Conservation (phyloP, 2,329 filamentous ascomycete genomes). For the Phialemonium atrogriseum region DNA sequence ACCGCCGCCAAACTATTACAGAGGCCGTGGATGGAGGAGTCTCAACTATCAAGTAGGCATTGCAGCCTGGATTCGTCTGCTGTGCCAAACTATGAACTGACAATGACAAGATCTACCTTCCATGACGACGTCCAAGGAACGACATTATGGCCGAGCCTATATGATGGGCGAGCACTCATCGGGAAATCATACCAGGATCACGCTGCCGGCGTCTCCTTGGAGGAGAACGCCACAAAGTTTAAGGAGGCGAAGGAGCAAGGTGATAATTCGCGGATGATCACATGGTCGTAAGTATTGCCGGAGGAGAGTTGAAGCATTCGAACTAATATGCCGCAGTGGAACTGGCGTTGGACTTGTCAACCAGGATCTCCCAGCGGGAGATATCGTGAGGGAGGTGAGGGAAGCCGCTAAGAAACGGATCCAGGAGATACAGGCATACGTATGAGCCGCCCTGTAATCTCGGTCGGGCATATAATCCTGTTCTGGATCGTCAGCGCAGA, state of each 20-base stretch:
- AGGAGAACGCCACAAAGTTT: constrained; percentile 31
- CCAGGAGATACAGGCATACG: constrained; percentile 15
- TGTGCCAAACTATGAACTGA: not conserved
- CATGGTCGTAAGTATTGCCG: constrained; percentile 18
- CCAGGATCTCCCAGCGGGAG: constrained; percentile 28
- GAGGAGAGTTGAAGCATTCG: constrained; percentile 5
- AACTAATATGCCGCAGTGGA: constrained; percentile 18
- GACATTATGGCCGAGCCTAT: constrained; percentile 30
- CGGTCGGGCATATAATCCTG: too few species aligned
- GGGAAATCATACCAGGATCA: constrained; percentile 31
- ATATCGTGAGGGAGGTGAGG: constrained; percentile 33
- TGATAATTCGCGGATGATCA: constrained; percentile 28
- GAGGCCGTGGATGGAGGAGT: constrained; percentile 32
- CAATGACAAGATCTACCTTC: constrained; percentile 22
- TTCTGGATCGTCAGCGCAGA: constrained; percentile 8
- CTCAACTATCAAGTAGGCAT: constrained; percentile 34
- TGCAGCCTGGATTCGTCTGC: not conserved
- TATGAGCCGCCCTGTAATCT: too few species aligned
- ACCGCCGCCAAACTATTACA: constrained; percentile 31
- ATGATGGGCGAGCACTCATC: constrained; percentile 35
- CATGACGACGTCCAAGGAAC: constrained; percentile 31
- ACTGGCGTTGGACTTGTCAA: constrained; percentile 37
- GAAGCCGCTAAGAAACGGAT: constrained; percentile 27
- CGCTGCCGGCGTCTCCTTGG: constrained; percentile 27
- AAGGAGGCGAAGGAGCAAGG: constrained; percentile 25